phyloP scores from a whole-genome alignment of 1,284 basidiomycete species.

The Bjerkandera adusta region DNA sequence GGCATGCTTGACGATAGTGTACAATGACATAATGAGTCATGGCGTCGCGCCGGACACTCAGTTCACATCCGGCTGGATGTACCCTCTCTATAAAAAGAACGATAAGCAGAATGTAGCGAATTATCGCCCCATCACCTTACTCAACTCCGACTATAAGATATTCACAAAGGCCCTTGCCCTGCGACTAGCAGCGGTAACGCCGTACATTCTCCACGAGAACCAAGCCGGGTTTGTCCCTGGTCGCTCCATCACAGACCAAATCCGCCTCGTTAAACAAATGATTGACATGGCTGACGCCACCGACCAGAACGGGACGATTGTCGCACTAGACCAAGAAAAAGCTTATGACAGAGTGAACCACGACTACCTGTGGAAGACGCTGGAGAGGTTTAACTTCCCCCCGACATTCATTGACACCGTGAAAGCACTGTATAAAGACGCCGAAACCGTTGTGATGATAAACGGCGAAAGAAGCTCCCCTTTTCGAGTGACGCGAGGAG shows the following conservation, averaged over 20 bases:
- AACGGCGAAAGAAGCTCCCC: slow-evolving; percentile 24
- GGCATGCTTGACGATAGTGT: slow-evolving; percentile 8
- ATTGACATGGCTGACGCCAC: slow-evolving; percentile 22
- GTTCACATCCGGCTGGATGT: slow-evolving; percentile 33
- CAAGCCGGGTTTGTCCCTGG: slow-evolving; percentile 32
- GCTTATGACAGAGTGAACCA: slow-evolving; percentile 32
- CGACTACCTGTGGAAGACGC: slow-evolving; percentile 27
- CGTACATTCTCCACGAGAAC: slow-evolving; percentile 19
- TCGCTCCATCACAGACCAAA: slow-evolving; percentile 24
- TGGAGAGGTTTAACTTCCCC: slow-evolving; percentile 21
- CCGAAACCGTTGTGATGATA: slow-evolving; percentile 24
- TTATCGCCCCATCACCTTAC: slow-evolving; percentile 33
- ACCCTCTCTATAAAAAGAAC: slow-evolving; percentile 35
- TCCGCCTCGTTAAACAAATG: slow-evolving; percentile 20
- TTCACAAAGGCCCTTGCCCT: slow-evolving; percentile 22
- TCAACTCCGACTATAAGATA: slow-evolving; percentile 33
- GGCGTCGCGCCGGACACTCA: slow-evolving; percentile 10
- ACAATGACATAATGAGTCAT: slow-evolving; percentile 19
- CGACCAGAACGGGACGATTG: slow-evolving; percentile 24
- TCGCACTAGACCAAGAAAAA: slow-evolving; percentile 34
- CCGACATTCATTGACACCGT: slow-evolving; percentile 19
- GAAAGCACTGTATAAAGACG: slow-evolving; percentile 23
- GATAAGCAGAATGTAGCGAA: slow-evolving; percentile 25
- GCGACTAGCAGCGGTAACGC: slow-evolving; percentile 16
- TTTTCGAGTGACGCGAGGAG: slow-evolving; percentile 23